Evolutionary conservation across 176 grass and related monocot species (phyloP), one percentile per base, ranked within the genome.

Genomic region (Carex pumila): DNA sequence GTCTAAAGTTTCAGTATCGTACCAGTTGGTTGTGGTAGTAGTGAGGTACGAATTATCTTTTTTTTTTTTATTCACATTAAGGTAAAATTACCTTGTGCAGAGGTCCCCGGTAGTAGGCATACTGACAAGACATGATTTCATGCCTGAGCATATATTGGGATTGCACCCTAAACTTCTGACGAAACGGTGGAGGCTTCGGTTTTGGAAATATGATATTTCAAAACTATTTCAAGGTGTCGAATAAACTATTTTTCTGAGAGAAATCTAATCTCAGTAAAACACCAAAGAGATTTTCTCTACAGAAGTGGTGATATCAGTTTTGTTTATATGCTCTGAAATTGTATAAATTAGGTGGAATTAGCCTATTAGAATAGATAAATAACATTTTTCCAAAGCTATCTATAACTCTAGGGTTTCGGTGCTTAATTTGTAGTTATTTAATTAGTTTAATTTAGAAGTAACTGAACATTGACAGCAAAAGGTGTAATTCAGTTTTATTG

Each of bases 41-140:
- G 21, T 55, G 15, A 30, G 25, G 21, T 65, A 29, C 29, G 29
- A 65, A 65, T 30, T 73, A 73, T 73, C 8, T 5, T 70, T 32
- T 70, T 5, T 70, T 32, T 70, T 70, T 43, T 70, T 9, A 7
- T 65, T 39, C 31, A 36, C 32, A 18, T 68, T 37, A 39, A 36
- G 5, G 13, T 1, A 8, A 37, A 76, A 55, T 29, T 17, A 54
- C 22, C 47, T 76, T 9, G 17, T 89, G 68, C 87, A 95, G 93
- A 91, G 91, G 62, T 82, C 68, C 2, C 91, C 94, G 84, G 94
- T 96, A 50, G 94, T 89, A 73, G 94, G 94, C 83, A 96, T 96
- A 86, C 25, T 96, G 77, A 96, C 94, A 9, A 91, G 94, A 70
- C 94, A 96, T 3, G 94, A 96, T 85, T 96, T 96, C 85, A 93